Evolutionary conservation across 176 grass and related monocot genomes (phyloP), one percentile per base, ranked within the genome.

Genomic region (Musa acuminata): DNA sequence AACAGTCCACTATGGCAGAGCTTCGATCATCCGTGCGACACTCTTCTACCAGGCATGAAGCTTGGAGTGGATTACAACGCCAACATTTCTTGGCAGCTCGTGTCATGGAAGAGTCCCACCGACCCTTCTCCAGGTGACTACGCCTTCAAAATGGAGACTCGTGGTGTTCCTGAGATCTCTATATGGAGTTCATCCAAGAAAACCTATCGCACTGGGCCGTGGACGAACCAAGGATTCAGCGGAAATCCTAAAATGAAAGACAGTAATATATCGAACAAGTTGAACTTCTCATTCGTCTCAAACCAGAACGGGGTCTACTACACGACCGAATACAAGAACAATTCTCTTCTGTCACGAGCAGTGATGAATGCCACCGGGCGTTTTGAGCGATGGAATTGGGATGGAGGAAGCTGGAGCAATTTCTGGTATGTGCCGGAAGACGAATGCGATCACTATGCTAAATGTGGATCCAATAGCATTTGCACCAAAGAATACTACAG

Each of bases 21-120:
- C 69, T 92, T 92, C 87, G 84, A 92, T 77, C 84, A 87, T 78
- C 90, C 84, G 70, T 80, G 76, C 59, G 84, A 89, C 79, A 92
- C 90, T 73, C 71, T 92, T 64, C 86, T 92, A 16, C 84, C 87
- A 24, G 90, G 88, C 70, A 92, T 89, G 87, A 87, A 76, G 84
- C 17, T 92, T 0, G 87, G 90, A 9, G 13, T 84, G 23, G 82
- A 89, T 77, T 55, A 80, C 12, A 79, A 26, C 35, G 86, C 53
- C n/a, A 62, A 80, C 1, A 55, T 64, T 64, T 78, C 86, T 75
- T 9, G 25, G 69, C 86, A 23, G 8, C 82, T 89, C 79, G 82
- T 82, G 73, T 83, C 87, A n/a, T 92, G 90, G 90, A 87, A 80
- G 74, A 83, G 77, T 82, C 27, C 70, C 49, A 87, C 84, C 0